Conservation (phyloP, 805 yeast genomes). For the Zygotorulaspora danielsina region DNA sequence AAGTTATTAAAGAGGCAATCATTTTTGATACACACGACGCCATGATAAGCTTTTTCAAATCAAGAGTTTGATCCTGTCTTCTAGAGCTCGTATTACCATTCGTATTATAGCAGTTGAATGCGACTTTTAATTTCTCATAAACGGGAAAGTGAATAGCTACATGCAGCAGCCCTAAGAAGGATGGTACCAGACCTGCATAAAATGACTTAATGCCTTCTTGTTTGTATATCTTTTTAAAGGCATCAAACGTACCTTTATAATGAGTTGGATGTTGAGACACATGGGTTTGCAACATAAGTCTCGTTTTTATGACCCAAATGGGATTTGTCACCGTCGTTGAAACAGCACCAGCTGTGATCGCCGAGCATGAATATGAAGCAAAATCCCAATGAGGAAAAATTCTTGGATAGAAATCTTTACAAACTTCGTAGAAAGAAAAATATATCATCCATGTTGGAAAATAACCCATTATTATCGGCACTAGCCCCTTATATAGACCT, state of each 20-base stretch:
- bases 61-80: slow-evolving; percentile 24
- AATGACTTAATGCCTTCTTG: slow-evolving; percentile 79
- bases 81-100: slow-evolving; percentile 6
- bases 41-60: slow-evolving; percentile 43
- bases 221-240: slow-evolving; percentile 70
- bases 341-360: slow-evolving; percentile 83
- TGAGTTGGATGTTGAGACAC: slow-evolving; percentile 27
- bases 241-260: slow-evolving; percentile 74
- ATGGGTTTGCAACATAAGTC: slow-evolving; percentile 79
- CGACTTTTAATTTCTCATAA: slow-evolving; percentile 72
- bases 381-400: slow-evolving; percentile 37
- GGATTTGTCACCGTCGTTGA: slow-evolving; percentile 88
- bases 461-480: slow-evolving; percentile 90
- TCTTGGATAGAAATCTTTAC: slow-evolving; percentile 53
- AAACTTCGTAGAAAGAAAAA: slow-evolving; percentile 81
- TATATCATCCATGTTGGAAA: slow-evolving; percentile 98
- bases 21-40: slow-evolving; percentile 83
- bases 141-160: slow-evolving; percentile 96
- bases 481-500: slow-evolving; percentile 85
- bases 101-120: slow-evolving; percentile 38
- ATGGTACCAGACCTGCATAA: slow-evolving; percentile 87
- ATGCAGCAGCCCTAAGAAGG: slow-evolving; percentile 83
- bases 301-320: slow-evolving; percentile 95
- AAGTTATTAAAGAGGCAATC: slow-evolving; percentile 82
- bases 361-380: slow-evolving; percentile 46